Base-by-base conservation (phyloP, 805 yeast species). In the Ogataea allantospora region DNA sequence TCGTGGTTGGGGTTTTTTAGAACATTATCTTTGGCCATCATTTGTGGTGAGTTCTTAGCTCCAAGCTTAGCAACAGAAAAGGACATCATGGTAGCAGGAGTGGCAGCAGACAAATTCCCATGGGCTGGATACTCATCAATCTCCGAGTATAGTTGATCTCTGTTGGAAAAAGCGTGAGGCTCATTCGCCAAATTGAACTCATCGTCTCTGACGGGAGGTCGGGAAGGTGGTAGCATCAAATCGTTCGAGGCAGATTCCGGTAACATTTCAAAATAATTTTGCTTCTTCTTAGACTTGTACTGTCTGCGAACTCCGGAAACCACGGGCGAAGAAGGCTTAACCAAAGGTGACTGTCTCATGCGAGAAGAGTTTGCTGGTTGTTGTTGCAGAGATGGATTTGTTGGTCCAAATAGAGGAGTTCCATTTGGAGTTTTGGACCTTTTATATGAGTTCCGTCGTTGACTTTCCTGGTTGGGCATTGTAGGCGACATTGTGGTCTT, bases 391-490 rank as follows among this genome's bases (percentile, higher is more conserved):
- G 47, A n/a, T 6, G 55, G 45, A 22, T 43, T 53, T 8, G 47
- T 27, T n/a, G 71, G 67, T 1, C 63, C 62, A 34, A 67, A 60
- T 4, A 58, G 52, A 10, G 71, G 71, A 0, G 71, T 66, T 37
- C 62, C 52, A 1, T 60, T 63, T 1, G 71, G 70, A 2, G 71
- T 66, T 40, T 62, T 67, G 4, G 70, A 57, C 40, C 60, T 57
- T 44, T 54, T 59, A 47, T 45, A 56, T 24, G 45, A 61, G 34
- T 47, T 24, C 29, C 50, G 42, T 18, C 51, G 41, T 7, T 31
- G 35, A 15, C 42, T 23, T 7, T 51, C 48, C 2, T 45, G 45
- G 19, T 50, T 57, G 9, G 49, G 52, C 9, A 56, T 44, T 3
- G 58, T 48, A 9, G 59, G 46, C 1, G 54, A 42, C 11, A 42